Base-by-base conservation (phyloP, 139 green algal genomes). In the Tetradesmus obliquus region DNA sequence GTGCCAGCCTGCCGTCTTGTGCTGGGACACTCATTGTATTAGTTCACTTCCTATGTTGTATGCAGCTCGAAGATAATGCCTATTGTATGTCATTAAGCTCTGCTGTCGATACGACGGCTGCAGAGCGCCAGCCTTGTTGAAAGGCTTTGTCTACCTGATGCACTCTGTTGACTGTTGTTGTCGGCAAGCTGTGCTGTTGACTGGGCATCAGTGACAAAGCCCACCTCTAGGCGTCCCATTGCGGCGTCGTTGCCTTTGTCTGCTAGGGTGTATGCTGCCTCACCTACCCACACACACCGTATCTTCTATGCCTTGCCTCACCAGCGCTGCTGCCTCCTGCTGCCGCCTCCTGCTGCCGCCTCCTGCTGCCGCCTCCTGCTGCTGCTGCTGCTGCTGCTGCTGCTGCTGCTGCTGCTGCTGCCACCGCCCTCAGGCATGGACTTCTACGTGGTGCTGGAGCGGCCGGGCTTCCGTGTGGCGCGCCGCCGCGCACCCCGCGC, bases 381-480 rank as follows among this genome's bases (percentile, higher is more conserved):
- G n/a, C n/a, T n/a, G n/a, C n/a, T n/a, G n/a, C n/a, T n/a, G 17
- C 5, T 71, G 60, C 60, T 15, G 7, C 66, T 17, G 15, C 66
- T 76, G 17, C 15, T 76, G 66, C 66, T 24, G 15, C 15, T 76
- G 66, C 66, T 76, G 66, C 66, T 24, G 3, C 66, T 76, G 66
- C 66, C 17, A 5, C n/a, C 15, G 24, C 76, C 9, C 15, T 5
- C 94, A 99, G 97, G 98, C 91, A 99, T 99, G 98, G 98, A 99
- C 95, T 99, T 99, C 96, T 99, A 99, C 92, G 97, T 99, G 17
- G 97, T 98, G 83, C 95, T 99, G 87, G 98, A 99, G 94, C 93
- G 98, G 76, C 97, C 97, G 81, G 98, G 98, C 82, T 99, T 98
- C 97, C 95, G 98, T 51, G 98, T 99, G 19, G 94, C 95, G 19